Conservation (phyloP, 2,329 filamentous ascomycete species). For the Cylindrodendrum hubeiense region DNA sequence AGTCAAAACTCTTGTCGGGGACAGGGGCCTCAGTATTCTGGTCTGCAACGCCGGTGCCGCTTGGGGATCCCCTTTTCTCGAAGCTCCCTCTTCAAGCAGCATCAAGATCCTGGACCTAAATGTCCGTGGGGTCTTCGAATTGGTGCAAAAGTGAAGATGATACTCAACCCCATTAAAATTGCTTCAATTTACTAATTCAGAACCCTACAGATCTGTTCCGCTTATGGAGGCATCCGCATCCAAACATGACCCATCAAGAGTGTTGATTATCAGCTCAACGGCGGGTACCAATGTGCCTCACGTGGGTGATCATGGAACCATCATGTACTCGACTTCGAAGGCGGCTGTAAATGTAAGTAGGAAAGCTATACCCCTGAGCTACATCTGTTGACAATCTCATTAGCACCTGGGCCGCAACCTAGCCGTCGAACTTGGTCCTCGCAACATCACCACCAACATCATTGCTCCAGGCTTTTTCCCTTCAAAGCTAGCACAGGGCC, state of each 20-base stretch:
- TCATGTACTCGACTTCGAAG: slow-evolving; percentile 76
- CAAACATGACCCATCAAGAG: slow-evolving; percentile 65
- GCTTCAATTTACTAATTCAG: background rate
- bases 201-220: slow-evolving; percentile 39
- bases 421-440: slow-evolving; percentile 76
- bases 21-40: slow-evolving; percentile 71
- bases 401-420: slow-evolving; percentile 72
- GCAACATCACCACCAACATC: slow-evolving; percentile 74
- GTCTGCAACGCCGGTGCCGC: slow-evolving; percentile 80
- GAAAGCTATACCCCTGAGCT: background rate
- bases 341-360: slow-evolving; percentile 66
- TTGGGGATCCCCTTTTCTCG: slow-evolving; percentile 76
- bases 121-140: slow-evolving; percentile 78
- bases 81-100: slow-evolving; percentile 71
- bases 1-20: slow-evolving; percentile 68
- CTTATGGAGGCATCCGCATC: slow-evolving; percentile 60
- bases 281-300: slow-evolving; percentile 73
- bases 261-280: slow-evolving; percentile 76
- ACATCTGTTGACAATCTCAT: background rate
- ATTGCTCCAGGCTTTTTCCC: slow-evolving; percentile 79
- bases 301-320: slow-evolving; percentile 71
- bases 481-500: slow-evolving; percentile 73
- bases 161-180: background rate
- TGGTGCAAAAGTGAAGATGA: slow-evolving; percentile 67
- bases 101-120: slow-evolving; percentile 78